phyloP scores from a whole-genome alignment of 345 rosid genomes.

The Lepidium sativum region DNA sequence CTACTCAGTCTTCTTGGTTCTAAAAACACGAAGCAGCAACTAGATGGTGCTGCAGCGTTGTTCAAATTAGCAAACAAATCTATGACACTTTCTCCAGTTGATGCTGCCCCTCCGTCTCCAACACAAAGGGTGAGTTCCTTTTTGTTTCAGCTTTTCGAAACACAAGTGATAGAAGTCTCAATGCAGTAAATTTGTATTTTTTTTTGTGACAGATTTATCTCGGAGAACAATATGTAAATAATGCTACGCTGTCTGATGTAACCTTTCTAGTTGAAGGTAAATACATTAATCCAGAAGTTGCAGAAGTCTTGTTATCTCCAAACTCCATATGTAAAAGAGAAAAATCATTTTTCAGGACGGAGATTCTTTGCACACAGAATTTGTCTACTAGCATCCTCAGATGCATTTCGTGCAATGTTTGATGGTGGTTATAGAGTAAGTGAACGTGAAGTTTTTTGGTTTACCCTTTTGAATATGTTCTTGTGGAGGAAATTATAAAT shows the following conservation, averaged over 20 bases:
- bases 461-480: constrained; percentile 8
- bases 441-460: not conserved
- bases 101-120: constrained; percentile 98
- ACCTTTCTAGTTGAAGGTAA: constrained; percentile 97
- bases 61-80: constrained; percentile 82
- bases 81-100: constrained; percentile 73
- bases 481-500: not conserved
- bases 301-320: constrained; percentile 7
- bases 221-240: constrained; percentile 95
- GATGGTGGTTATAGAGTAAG: constrained; percentile 99
- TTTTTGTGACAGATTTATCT: constrained; percentile 60
- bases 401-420: constrained; percentile 99
- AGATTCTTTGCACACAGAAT: constrained; percentile 94
- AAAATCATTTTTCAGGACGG: constrained; percentile 51
- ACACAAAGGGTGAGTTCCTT: constrained; percentile 65
- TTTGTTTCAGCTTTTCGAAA: constrained; percentile 1
- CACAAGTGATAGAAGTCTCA: not conserved
- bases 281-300: constrained; percentile 5
- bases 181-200: not conserved
- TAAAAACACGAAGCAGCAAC: constrained; percentile 64
- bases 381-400: constrained; percentile 98
- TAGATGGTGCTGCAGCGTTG: constrained; percentile 91
- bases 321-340: constrained; percentile 8
- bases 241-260: constrained; percentile 81
- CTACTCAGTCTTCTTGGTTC: constrained; percentile 87